These are phyloP conservation scores for Luzula sylvatica DNA, from an alignment of 176 grass and related monocot genomes.

Conservation along the genomic window DNA sequence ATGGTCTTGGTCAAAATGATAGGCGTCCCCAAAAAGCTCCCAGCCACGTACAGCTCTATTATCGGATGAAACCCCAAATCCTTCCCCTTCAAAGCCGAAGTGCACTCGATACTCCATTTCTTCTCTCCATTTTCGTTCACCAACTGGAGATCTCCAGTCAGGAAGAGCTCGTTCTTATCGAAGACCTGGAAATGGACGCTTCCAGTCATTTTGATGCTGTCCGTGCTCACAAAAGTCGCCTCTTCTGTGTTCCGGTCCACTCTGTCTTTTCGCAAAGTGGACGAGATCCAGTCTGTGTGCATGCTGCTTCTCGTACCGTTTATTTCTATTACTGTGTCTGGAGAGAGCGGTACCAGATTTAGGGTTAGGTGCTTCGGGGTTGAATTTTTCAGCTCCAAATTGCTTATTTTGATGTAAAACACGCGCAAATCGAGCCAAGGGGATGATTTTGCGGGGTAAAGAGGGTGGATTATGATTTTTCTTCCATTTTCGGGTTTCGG, in stretches of 20 bases:
- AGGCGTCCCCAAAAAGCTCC: constrained; percentile 62
- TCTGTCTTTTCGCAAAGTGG: constrained; percentile 70
- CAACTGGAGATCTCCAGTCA: constrained; percentile 61
- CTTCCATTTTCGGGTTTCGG: constrained; percentile 30
- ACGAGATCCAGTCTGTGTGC: constrained; percentile 61
- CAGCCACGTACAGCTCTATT: constrained; percentile 79
- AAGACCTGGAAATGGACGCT: constrained; percentile 86
- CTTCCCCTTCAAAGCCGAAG: constrained; percentile 40
- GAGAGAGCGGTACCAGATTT: constrained; percentile 65
- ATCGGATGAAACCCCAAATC: constrained; percentile 45
- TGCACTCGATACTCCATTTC: constrained; percentile 79
- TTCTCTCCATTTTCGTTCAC: constrained; percentile 41
- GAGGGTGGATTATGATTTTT: constrained; percentile 91
- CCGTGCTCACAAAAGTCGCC: constrained; percentile 82
- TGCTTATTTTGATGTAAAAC: constrained; percentile 80
- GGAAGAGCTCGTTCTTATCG: constrained; percentile 60
- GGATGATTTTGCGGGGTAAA: constrained; percentile 54
- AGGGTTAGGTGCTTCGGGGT: constrained; percentile 54
- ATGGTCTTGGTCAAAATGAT: constrained; percentile 82
- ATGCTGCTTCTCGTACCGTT: constrained; percentile 82
- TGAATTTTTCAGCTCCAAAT: constrained; percentile 53
- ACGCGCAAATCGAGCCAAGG: constrained; percentile 88
- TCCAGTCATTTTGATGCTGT: constrained; percentile 82
- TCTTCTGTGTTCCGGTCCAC: constrained; percentile 74
- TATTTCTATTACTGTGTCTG: constrained; percentile 78